Evolutionary conservation across 305 asterid species (phyloP).

Genomic region (Fraxinus dipetala): DNA sequence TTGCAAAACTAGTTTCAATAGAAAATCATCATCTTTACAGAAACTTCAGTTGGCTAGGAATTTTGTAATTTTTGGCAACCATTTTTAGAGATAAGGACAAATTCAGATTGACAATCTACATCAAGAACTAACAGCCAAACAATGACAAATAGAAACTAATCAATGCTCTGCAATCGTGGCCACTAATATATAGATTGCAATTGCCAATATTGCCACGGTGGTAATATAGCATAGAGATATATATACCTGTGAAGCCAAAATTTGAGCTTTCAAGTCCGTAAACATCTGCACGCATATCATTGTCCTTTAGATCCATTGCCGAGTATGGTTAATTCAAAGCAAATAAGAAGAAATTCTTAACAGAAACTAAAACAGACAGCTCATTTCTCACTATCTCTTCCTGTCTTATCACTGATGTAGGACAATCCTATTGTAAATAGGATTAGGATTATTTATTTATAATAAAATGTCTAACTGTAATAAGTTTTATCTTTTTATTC

Average conservation of each 20-base stretch:
- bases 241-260: slow-evolving; percentile 79
- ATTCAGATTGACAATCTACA: background rate
- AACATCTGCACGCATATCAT: slow-evolving; percentile 63
- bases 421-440: too few relatives aligned
- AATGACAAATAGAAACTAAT: background rate
- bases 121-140: background rate
- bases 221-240: slow-evolving; percentile 14
- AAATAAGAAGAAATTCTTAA: background rate
- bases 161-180: background rate
- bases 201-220: background rate
- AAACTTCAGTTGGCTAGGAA: background rate
- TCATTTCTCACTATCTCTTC: background rate
- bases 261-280: slow-evolving; percentile 74
- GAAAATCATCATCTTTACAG: background rate
- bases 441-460: too few relatives aligned
- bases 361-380: background rate
- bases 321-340: slow-evolving; percentile 13
- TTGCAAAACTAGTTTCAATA: background rate
- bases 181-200: background rate
- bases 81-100: background rate
- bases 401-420: too few relatives aligned
- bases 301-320: slow-evolving; percentile 23
- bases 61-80: background rate
- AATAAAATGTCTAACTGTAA: too few relatives aligned
- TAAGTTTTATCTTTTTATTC: too few relatives aligned